phyloP scores from a whole-genome alignment of 805 yeast species.

The Saccharomycopsis oosterbeekiorum region DNA sequence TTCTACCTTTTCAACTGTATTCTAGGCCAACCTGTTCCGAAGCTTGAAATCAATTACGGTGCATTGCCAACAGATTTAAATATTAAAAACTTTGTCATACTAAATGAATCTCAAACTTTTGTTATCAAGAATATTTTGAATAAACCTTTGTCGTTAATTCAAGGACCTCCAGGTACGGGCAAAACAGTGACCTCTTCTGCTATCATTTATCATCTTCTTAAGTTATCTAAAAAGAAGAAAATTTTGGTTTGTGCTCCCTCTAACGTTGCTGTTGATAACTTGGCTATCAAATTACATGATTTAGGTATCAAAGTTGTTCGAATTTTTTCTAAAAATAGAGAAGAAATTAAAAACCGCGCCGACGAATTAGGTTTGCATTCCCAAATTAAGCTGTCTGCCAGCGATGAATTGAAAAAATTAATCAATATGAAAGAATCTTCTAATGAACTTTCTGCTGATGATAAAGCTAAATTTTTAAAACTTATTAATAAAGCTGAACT shows the following conservation, averaged over 20 bases:
- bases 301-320: conserved; percentile 74
- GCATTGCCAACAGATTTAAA: conserved; percentile 53
- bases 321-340: conserved; percentile 65
- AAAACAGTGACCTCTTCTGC: conserved; percentile 91
- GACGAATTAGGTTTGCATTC: conserved; percentile 48
- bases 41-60: conserved; percentile 34
- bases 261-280: conserved; percentile 89
- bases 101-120: conserved; percentile 68
- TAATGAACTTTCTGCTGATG: conserved; percentile 57
- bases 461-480: conserved; percentile 36
- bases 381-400: conserved; percentile 37
- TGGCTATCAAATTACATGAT: conserved; percentile 60
- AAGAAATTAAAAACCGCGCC: conserved; percentile 64
- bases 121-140: conserved; percentile 65
- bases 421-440: conserved; percentile 47
- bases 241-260: conserved; percentile 92
- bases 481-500: conserved; percentile 40
- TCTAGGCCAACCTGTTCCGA: conserved; percentile 58
- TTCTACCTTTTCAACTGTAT: conserved; percentile 68
- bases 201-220: conserved; percentile 65
- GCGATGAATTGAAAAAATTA: conserved; percentile 50
- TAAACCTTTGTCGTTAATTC: conserved; percentile 71
- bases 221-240: conserved; percentile 43
- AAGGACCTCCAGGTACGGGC: conserved; percentile 97
- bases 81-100: conserved; percentile 53